Conservation (phyloP, 441 rosid genomes). For the Breynia disticha region DNA sequence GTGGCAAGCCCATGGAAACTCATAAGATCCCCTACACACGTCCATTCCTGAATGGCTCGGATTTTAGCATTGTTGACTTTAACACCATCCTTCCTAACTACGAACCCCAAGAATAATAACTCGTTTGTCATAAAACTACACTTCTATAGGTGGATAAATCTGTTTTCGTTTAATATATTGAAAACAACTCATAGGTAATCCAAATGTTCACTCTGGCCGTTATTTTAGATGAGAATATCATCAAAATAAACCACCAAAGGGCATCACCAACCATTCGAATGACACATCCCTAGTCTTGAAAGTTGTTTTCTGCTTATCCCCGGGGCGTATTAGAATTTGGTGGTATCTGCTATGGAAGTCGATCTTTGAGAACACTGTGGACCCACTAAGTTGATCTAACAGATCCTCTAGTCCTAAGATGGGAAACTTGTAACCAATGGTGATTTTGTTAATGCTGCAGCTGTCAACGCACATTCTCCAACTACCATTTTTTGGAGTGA, state of each 20-base stretch:
- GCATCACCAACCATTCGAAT: slow-evolving; percentile 2
- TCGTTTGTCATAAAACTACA: not conserved
- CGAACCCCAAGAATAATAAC: slow-evolving; percentile 2
- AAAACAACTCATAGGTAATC: not conserved
- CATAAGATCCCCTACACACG: not conserved
- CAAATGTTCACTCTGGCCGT: not conserved
- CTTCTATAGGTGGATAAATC: not conserved
- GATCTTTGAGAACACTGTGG: not conserved
- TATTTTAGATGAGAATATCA: slow-evolving; percentile 7
- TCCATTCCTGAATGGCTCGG: slow-evolving; percentile 2
- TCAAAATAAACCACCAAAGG: not conserved
- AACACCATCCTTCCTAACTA: slow-evolving; percentile 3
- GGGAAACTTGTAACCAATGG: not conserved
- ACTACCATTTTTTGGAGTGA: not conserved
- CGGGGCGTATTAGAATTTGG: not conserved
- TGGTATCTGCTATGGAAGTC: not conserved
- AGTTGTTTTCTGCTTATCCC: slow-evolving; percentile 1
- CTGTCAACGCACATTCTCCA: slow-evolving; percentile 3
- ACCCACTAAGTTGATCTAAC: not conserved
- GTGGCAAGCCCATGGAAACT: slow-evolving; percentile 3
- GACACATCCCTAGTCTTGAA: not conserved
- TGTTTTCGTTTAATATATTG: not conserved
- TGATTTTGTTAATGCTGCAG: not conserved
- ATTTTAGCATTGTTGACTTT: slow-evolving; percentile 5
- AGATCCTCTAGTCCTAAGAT: not conserved